These are phyloP conservation scores for Boletus reticulatus DNA, from an alignment of 768 basidiomycete species.

Conservation along the genomic window DNA sequence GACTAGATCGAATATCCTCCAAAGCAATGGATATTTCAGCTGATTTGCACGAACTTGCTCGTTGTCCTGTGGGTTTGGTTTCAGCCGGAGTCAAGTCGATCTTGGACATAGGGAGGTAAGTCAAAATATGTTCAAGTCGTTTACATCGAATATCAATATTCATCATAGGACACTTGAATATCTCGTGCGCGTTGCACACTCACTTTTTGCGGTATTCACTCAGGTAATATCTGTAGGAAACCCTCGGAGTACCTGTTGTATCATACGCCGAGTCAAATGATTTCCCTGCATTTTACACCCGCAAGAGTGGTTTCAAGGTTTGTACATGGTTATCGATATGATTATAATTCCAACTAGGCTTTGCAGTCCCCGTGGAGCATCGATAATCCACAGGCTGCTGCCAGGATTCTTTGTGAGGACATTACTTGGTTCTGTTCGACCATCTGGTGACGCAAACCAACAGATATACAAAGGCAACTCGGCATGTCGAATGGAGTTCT, in stretches of 20 bases:
- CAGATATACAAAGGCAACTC: conserved; percentile 71
- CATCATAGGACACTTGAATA: conserved; percentile 67
- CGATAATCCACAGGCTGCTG: conserved; percentile 60
- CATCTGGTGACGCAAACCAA: not conserved
- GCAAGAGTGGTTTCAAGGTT: conserved; percentile 75
- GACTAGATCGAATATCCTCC: not conserved
- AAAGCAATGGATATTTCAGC: conserved; percentile 94
- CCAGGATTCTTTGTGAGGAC: conserved; percentile 69
- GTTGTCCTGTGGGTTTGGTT: conserved; percentile 88
- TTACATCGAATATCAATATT: not conserved
- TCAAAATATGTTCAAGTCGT: not conserved
- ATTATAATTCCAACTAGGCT: not conserved
- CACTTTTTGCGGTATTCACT: not conserved
- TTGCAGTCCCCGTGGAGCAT: conserved; percentile 78
- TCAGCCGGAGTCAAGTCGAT: conserved; percentile 96
- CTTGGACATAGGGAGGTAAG: conserved; percentile 80
- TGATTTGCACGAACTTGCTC: conserved; percentile 84
- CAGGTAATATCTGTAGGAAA: conserved; percentile 60
- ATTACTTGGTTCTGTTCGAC: not conserved
- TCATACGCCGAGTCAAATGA: conserved; percentile 72
- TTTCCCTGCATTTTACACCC: conserved; percentile 94
- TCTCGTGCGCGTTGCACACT: conserved; percentile 45
- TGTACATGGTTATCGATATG: not conserved
- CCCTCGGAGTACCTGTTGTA: conserved; percentile 88
- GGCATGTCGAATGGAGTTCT: conserved; percentile 74